Percentiles rank a stretch among this genome's conserved stretches.
Conservation (phyloP, 169 alveolate species). For the Amoebophrya sp. region DNA sequence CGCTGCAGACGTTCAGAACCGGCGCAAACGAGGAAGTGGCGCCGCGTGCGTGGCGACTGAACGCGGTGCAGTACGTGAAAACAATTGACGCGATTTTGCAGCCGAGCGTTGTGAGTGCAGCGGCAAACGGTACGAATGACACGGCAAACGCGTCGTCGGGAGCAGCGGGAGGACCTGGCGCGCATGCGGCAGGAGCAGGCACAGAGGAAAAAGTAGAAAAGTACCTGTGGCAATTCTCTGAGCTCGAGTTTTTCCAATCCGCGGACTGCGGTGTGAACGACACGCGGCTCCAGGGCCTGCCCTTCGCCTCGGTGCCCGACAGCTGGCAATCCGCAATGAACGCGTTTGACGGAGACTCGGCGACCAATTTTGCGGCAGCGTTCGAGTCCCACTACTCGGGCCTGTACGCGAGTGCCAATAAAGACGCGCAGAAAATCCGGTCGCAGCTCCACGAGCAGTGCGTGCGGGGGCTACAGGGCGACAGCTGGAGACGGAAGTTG, state of each 20-base stretch:
- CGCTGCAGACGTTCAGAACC: background rate
- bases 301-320: background rate
- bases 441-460: background rate
- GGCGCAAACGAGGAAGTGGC: background rate
- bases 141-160: too few relatives aligned
- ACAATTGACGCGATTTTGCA: too few relatives aligned
- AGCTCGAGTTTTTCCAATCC: background rate
- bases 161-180: too few relatives aligned
- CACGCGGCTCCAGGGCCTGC: background rate
- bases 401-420: background rate
- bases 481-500: background rate
- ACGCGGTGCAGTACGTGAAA: background rate
- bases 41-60: background rate
- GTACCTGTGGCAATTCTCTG: background rate
- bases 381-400: background rate
- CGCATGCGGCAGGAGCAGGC: too few relatives aligned
- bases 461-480: background rate
- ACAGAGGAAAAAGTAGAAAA: background rate
- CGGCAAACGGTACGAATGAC: too few relatives aligned
- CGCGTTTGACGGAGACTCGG: background rate
- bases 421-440: background rate
- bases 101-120: too few relatives aligned
- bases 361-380: background rate
- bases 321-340: background rate
- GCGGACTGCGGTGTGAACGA: background rate